Evolutionary conservation across 805 yeast genomes (phyloP).

Genomic region (Ascoidea rubescens): DNA sequence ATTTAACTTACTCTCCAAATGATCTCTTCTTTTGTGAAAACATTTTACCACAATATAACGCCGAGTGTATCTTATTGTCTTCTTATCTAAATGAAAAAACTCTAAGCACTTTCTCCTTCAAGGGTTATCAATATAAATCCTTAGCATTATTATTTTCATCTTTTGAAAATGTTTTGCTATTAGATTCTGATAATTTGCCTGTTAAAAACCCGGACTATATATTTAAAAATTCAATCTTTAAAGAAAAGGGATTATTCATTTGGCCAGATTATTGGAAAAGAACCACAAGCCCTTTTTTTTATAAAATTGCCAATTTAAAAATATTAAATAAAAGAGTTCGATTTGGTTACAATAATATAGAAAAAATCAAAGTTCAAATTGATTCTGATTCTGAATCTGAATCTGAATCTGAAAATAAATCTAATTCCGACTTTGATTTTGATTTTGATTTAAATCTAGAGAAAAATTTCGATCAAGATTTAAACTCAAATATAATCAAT

Average conservation of each 20-base stretch:
- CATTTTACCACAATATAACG: constrained; percentile 25
- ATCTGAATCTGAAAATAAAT: neutral
- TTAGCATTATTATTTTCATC: constrained; percentile 32
- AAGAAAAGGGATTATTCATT: constrained; percentile 32
- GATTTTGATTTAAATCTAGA: neutral
- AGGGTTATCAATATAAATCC: constrained; percentile 26
- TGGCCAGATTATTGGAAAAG: constrained; percentile 92
- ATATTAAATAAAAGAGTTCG: neutral
- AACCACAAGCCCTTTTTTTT: constrained; percentile 61
- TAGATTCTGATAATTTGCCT: constrained; percentile 35
- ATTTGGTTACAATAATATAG: neutral
- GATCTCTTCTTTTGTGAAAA: constrained; percentile 22
- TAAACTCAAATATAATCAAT: no score
- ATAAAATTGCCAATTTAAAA: constrained; percentile 26
- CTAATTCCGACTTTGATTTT: no score
- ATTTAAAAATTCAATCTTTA: constrained; percentile 44
- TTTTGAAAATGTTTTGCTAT: constrained; percentile 28
- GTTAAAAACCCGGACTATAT: constrained; percentile 34
- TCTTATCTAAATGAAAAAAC: constrained; percentile 19
- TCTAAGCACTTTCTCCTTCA: constrained; percentile 12
- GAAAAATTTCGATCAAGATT: no score
- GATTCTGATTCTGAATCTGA: neutral
- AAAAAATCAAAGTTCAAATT: no score
- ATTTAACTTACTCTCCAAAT: constrained; percentile 24
- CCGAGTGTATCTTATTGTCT: constrained; percentile 27